Base-by-base conservation (phyloP, 148 eudicot species). In the Fagopyrum esculentum region DNA sequence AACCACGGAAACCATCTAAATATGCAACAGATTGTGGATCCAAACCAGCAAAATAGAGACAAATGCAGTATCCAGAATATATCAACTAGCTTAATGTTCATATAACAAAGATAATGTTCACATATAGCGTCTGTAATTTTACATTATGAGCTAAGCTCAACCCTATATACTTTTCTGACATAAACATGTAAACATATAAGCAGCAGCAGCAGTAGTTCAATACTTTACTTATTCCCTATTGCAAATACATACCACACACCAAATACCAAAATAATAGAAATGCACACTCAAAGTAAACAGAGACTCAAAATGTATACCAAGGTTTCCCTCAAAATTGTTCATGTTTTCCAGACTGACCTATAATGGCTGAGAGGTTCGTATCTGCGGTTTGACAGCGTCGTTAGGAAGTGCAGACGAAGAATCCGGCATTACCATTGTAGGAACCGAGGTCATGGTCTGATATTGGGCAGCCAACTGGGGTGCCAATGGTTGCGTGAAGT, bases 401-500 rank as follows among this genome's bases (percentile, higher is more conserved):
- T 72, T 77, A 5, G 91, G 82, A 61, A 81, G 80, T 85, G 81
- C 89, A 74, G 89, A 71, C 70, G 91, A 83, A 56, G 80, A 75
- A 82, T 90, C 96, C 8, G 90, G 74, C 77, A 78, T 54, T 19
- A 69, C 77, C 78, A 77, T 54, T 7, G 84, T 75, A 46, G 84
- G 80, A 73, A 74, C 78, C 2, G 88, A 79, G 9, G 83, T 66
- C 82, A 88, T 50, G 5, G 86, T 85, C 68, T 91, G 97, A 78
- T 86, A 93, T 78, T 91, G 98, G 60, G 91, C 82, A 71, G 86
- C 82, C 82, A 88, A 30, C 48, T 86, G 81, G 40, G 95, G 88
- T 43, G 85, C 74, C 76, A 90, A 15, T 19, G 86, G 83, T 82
- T 89, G 97, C 75, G 89, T 80, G 75, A 81, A 93, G 72, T 91